phyloP scores from a whole-genome alignment of 2,329 filamentous ascomycete genomes.

The Ceratocystis cacaofunesta region DNA sequence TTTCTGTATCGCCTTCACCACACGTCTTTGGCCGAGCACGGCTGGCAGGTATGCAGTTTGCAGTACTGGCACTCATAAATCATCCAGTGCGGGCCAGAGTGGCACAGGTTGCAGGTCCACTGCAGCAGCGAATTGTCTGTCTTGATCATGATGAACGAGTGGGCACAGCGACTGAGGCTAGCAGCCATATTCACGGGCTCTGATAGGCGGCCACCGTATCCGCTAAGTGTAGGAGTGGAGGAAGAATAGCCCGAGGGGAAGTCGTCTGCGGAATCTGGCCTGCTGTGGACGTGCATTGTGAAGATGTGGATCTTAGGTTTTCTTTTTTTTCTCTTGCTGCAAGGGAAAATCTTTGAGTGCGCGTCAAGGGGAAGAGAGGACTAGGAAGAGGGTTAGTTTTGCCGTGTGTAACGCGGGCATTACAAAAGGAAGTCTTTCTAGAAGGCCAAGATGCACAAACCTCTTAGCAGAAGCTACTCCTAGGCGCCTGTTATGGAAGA shows the following conservation, averaged over 20 bases:
- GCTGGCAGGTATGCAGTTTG: slow-evolving; percentile 48
- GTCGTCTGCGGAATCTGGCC: background rate
- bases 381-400: background rate
- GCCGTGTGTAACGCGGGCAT: background rate
- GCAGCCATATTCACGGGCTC: slow-evolving; percentile 12
- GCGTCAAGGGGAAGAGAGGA: background rate
- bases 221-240: background rate
- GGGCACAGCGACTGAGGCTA: slow-evolving; percentile 33
- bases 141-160: slow-evolving; percentile 52
- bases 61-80: slow-evolving; percentile 57
- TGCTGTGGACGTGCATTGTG: background rate
- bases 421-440: background rate
- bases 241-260: background rate
- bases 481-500: no score
- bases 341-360: background rate
- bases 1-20: background rate
- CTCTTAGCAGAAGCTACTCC: no score
- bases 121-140: slow-evolving; percentile 49
- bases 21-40: slow-evolving; percentile 27
- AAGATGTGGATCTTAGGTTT: background rate
- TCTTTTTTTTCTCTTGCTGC: slow-evolving; percentile 2
- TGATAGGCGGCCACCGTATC: background rate
- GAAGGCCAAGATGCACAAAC: no score
- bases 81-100: slow-evolving; percentile 50
- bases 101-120: slow-evolving; percentile 51